Base-by-base conservation (phyloP, 2,329 filamentous ascomycete genomes). In the Ceratocystiopsis minuta region DNA sequence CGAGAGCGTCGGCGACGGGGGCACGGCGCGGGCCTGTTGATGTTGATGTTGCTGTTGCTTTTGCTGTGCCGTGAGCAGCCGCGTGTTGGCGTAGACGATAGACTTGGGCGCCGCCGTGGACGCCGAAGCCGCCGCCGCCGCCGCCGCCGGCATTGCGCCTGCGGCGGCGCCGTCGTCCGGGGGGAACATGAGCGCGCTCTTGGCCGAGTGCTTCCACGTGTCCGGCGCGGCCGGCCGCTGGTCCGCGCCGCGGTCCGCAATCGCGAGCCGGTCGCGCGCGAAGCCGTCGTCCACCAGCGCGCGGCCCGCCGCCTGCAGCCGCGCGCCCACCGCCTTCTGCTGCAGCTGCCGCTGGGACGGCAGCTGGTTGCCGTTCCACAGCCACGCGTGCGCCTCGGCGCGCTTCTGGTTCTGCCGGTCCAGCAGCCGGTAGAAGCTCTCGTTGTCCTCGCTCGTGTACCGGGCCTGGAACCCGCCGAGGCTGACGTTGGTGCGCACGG, bases 401-500 rank as follows among this genome's bases (percentile, higher is more conserved):
- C 70, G 74, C 57, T 86, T 88, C 46, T 78, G 70, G 54, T 95
- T 98, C 54, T 95, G 85, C 53, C 78, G 82, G 61, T 98, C 90
- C 24, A 96, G 65, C 2, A 98, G 67, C 51, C 79, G 80, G 59
- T 94, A 93, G 63, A 98, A 96, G 51, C 83, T 92, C 56, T 95
- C 90, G 55, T 96, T 96, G 57, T 98, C 90, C 59, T 98, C 90
- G 54, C 85, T 94, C 1, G 88, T 98, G 61, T 95, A 96, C 50
- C 83, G 88, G 3, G 81, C 72, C 55, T 98, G 90, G 53, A 95
- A 98, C 1, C 78, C 74, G 41, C 78, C 75, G 2, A 98, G 68
- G 45, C 80, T 86, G 66, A 96, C 75, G 51, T 78, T 79, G 36
- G 78, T 75, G 55, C 93, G 78, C 16, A 84, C 31, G 67, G 60